phyloP scores from a whole-genome alignment of 345 rosid genomes.

The Arabidopsis arenosa region DNA sequence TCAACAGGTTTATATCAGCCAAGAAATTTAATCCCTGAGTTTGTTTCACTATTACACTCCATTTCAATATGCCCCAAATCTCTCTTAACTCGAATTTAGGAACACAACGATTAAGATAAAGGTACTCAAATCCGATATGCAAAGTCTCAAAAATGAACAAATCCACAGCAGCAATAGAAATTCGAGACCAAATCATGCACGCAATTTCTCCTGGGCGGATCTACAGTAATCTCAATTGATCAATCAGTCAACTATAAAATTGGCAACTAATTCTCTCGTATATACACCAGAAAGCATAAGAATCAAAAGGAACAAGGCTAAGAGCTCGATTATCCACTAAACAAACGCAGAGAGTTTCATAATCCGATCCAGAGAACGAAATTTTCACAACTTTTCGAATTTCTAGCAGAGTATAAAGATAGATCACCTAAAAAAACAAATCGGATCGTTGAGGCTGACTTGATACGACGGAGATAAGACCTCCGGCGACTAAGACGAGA shows the following conservation, averaged over 20 bases:
- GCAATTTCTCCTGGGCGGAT: constrained; percentile 25
- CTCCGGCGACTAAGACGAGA: constrained; percentile 22
- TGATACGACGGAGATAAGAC: constrained; percentile 33
- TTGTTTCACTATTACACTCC: background rate
- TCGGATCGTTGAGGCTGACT: constrained; percentile 27
- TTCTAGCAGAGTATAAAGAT: background rate
- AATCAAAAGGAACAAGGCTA: background rate
- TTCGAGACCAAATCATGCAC: constrained; percentile 18
- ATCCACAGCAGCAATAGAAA: background rate
- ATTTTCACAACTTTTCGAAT: background rate
- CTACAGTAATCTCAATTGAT: constrained; percentile 33
- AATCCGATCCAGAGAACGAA: constrained; percentile 5
- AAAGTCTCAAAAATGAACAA: background rate
- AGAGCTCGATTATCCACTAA: constrained; percentile 6
- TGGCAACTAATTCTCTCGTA: background rate
- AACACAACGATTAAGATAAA: constrained; percentile 25
- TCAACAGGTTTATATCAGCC: background rate
- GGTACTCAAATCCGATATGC: constrained; percentile 7
- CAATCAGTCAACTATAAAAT: constrained; percentile 41
- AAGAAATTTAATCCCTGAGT: background rate
- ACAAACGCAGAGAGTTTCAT: constrained; percentile 10
- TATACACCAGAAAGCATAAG: background rate
- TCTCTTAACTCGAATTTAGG: background rate
- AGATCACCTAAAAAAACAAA: constrained; percentile 37
- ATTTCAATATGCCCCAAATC: background rate